Percentiles rank a stretch among this genome's conserved stretches.
Conservation (phyloP, 148 eudicot species). For the Simmondsia chinensis region DNA sequence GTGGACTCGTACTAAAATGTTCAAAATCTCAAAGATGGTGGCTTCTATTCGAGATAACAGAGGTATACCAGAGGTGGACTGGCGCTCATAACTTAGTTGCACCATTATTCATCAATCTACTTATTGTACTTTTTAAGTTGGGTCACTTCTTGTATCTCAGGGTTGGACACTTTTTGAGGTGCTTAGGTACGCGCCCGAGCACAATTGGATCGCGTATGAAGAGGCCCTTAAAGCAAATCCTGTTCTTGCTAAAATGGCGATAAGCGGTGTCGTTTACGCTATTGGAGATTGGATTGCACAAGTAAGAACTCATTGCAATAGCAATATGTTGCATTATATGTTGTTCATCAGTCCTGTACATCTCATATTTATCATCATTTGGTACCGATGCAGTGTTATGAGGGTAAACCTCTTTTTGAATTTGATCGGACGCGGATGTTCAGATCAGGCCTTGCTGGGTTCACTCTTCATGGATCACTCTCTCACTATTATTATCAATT, state of each 20-base stretch:
- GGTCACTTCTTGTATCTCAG: conserved; percentile 20
- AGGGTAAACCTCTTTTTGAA: conserved; percentile 92
- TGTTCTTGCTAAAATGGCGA: conserved; percentile 84
- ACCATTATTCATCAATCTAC: too few species aligned
- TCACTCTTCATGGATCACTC: conserved; percentile 87
- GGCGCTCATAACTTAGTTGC: too few species aligned
- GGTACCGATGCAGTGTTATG: conserved; percentile 55
- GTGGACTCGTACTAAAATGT: too few species aligned
- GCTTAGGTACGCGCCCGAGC: conserved; percentile 89
- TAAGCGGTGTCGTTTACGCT: conserved; percentile 96
- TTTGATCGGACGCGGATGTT: conserved; percentile 86
- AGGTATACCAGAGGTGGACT: too few species aligned
- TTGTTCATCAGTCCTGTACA: neutral
- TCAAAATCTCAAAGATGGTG: too few species aligned
- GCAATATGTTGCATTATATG: neutral
- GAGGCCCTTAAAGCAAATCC: conserved; percentile 85
- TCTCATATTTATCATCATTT: conserved; percentile 2
- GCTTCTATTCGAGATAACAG: too few species aligned
- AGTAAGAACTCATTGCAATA: conserved; percentile 41
- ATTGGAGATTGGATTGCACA: conserved; percentile 99
- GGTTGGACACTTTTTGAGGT: conserved; percentile 92
- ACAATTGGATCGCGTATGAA: conserved; percentile 93
- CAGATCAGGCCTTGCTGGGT: conserved; percentile 90
- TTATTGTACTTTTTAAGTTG: neutral
- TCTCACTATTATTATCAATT: conserved; percentile 91